Evolutionary conservation across 2,329 filamentous ascomycete genomes (phyloP).

Genomic region (Colletotrichum sojae): DNA sequence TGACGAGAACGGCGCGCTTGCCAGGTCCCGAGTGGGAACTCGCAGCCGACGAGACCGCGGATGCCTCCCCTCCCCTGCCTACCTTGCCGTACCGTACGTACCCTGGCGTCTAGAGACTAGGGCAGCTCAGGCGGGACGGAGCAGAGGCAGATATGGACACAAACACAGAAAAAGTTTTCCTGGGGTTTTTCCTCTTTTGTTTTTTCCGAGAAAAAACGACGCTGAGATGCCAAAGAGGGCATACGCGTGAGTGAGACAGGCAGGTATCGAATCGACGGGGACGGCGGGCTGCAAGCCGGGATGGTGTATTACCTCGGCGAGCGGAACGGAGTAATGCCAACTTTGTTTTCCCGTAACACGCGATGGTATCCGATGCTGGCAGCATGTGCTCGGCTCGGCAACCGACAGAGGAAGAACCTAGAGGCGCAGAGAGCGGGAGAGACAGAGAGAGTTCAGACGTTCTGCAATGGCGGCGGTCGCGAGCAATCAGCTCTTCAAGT

Average conservation of each 20-base stretch:
- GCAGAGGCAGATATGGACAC: slow-evolving; percentile 2
- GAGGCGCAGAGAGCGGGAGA: neutral
- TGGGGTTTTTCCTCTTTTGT: neutral
- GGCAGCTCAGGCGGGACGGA: neutral
- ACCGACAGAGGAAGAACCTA: neutral
- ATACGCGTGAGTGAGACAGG: neutral
- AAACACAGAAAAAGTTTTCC: slow-evolving; percentile 11
- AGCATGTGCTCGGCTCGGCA: slow-evolving; percentile 1
- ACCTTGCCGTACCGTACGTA: too few relatives aligned
- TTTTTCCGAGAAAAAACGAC: slow-evolving; percentile 2
- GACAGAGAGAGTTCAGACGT: neutral
- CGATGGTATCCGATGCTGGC: slow-evolving; percentile 9
- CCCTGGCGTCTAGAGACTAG: slow-evolving; percentile 7
- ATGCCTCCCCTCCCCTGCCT: neutral
- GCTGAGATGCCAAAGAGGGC: neutral
- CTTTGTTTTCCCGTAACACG: slow-evolving; percentile 18
- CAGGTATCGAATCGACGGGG: neutral
- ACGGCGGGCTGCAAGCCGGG: neutral
- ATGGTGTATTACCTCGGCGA: neutral
- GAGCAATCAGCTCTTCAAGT: slow-evolving; percentile 7
- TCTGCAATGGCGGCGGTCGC: neutral
- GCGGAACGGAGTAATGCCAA: slow-evolving; percentile 8
- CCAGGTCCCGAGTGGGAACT: slow-evolving; percentile 1
- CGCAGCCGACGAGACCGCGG: slow-evolving; percentile 7
- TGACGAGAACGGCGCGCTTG: slow-evolving; percentile 1